Evolutionary conservation across 805 yeast species (phyloP).

Genomic region (Torulaspora microellipsoides): DNA sequence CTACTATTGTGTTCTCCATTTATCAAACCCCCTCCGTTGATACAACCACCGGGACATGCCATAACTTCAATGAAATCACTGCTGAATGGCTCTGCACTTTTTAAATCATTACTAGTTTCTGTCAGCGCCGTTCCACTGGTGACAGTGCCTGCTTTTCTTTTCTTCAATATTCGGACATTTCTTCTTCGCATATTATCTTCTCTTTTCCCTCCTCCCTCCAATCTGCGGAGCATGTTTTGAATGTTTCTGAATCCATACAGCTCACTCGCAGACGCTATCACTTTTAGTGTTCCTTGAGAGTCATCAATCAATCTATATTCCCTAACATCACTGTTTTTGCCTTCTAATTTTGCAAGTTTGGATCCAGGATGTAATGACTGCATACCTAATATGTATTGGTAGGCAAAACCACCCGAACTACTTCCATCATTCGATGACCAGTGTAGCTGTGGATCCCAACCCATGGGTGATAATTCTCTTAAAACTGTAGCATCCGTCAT

Average conservation of each 20-base stretch:
- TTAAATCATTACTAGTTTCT: no score
- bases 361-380: constrained; percentile 26
- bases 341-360: constrained; percentile 42
- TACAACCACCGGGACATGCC: constrained; percentile 99
- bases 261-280: constrained; percentile 55
- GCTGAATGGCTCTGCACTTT: constrained; percentile 52
- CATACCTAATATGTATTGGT: constrained; percentile 51
- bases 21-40: constrained; percentile 94
- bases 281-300: constrained; percentile 23
- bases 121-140: no score
- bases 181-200: constrained; percentile 8
- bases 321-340: constrained; percentile 71
- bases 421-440: constrained; percentile 80
- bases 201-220: constrained; percentile 43
- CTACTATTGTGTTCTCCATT: constrained; percentile 37
- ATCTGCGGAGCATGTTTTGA: constrained; percentile 84
- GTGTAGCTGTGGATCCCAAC: constrained; percentile 41
- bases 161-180: constrained; percentile 29
- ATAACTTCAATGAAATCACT: constrained; percentile 87
- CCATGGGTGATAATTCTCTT: constrained; percentile 19
- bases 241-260: constrained; percentile 92
- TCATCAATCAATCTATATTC: constrained; percentile 56
- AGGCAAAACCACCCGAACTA: constrained; percentile 85
- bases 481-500: constrained; percentile 4
- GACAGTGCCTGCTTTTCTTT: constrained; percentile 20